Base-by-base conservation (phyloP, 2,329 filamentous ascomycete genomes). In the Orbilia quercus region DNA sequence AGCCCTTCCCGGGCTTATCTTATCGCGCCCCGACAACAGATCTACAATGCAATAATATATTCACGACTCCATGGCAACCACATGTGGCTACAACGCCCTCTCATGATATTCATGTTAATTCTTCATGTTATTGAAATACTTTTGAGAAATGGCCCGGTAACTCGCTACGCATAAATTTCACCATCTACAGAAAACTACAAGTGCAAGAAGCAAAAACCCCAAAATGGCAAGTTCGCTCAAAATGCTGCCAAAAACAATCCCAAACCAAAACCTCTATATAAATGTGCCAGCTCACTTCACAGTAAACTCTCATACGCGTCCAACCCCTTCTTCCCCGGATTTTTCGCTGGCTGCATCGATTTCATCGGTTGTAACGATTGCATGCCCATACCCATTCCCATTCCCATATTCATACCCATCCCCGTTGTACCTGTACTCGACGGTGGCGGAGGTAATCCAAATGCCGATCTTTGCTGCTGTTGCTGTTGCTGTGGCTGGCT, bases 351-450 rank as follows among this genome's bases (percentile, higher is more conserved):
- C 62, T 85, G 85, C 28, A 88, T 79, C 1, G 79, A 79, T 53
- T 80, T 79, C 25, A 80, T 73, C 0, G 87, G 87, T 72, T 88
- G 84, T 1, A 87, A 88, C 78, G 84, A 89, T 79, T 90, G 87
- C 1, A 87, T 89, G 12, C 84, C 82, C 2, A 85, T 84, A 0
- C 87, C 87, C 1, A 84, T 83, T 5, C 53, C 53, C 67, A 72
- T 72, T 20, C 51, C 40, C 55, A 73, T 67, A 6, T 36, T 36
- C 64, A 69, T 60, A 1, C 63, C 63, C 62, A 66, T 48, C 1
- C 54, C 55, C 63, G 64, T 69, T 7, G 58, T 47, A 60, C 58
- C 66, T 70, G 71, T 40, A 53, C 57, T 65, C 58, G 40, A 51
- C 54, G 50, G 36, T 38, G 47, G 54, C 73, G 89, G 82, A 16